These are phyloP conservation scores for Lizonia empirigonia DNA, from an alignment of 2,329 filamentous ascomycete genomes.

Conservation along the genomic window DNA sequence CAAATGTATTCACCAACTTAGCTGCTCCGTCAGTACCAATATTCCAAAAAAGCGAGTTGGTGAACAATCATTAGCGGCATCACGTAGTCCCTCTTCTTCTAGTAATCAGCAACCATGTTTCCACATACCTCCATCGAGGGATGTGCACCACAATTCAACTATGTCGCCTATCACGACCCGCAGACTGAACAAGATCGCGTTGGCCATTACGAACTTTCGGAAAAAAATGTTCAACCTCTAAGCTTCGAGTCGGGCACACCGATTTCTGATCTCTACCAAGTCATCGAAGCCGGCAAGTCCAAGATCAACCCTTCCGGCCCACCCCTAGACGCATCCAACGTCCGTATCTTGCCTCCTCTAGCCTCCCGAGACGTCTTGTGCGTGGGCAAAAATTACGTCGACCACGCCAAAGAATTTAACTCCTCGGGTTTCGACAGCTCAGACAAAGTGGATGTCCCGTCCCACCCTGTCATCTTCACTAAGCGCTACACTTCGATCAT, in stretches of 20 bases:
- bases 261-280: conserved; percentile 56
- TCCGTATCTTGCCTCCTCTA: conserved; percentile 56
- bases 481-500: conserved; percentile 61
- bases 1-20: background rate
- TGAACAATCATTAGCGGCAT: no score
- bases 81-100: no score
- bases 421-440: conserved; percentile 60
- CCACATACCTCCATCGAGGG: background rate
- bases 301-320: conserved; percentile 48
- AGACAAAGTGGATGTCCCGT: conserved; percentile 60
- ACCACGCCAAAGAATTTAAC: conserved; percentile 65
- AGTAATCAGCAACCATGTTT: background rate
- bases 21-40: background rate
- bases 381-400: conserved; percentile 63
- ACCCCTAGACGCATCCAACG: conserved; percentile 41
- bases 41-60: no score
- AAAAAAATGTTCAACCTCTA: conserved; percentile 51
- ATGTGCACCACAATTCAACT: conserved; percentile 42
- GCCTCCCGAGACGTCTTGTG: conserved; percentile 58
- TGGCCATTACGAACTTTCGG: conserved; percentile 51
- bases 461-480: conserved; percentile 62
- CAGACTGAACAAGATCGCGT: conserved; percentile 38
- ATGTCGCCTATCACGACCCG: conserved; percentile 44
- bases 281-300: conserved; percentile 55
- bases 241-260: conserved; percentile 55